phyloP scores from a whole-genome alignment of 805 yeast genomes.

The Myxozyma melibiosi region DNA sequence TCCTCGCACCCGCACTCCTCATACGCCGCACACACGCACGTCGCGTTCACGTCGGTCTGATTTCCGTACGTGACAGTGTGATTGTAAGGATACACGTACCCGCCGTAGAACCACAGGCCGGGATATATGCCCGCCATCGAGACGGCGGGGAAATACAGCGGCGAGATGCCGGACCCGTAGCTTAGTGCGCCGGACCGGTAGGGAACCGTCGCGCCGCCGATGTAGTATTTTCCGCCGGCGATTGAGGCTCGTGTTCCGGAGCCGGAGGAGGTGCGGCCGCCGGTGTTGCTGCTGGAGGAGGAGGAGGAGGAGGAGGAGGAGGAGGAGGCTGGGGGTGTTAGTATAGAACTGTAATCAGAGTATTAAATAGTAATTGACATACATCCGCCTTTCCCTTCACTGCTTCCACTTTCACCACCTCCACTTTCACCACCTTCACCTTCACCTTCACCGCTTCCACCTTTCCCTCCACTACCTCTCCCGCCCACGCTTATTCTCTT shows the following conservation, averaged over 20 bases:
- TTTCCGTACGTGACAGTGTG: slow-evolving; percentile 6
- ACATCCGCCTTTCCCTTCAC: background rate
- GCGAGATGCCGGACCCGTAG: slow-evolving; percentile 10
- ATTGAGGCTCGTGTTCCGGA: slow-evolving; percentile 13
- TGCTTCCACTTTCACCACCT: slow-evolving; percentile 8
- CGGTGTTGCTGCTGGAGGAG: slow-evolving; percentile 3
- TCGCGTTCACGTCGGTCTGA: slow-evolving; percentile 11
- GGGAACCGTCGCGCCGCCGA: slow-evolving; percentile 22
- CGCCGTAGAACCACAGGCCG: slow-evolving; percentile 18
- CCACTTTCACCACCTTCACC: slow-evolving; percentile 8
- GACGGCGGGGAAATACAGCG: slow-evolving; percentile 6
- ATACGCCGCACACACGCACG: slow-evolving; percentile 21
- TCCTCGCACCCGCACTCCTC: slow-evolving; percentile 23
- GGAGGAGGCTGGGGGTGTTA: background rate
- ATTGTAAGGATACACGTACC: slow-evolving; percentile 15
- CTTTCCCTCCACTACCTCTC: slow-evolving; percentile 6
- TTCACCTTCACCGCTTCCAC: slow-evolving; percentile 4
- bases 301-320: background rate
- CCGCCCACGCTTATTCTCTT: slow-evolving; percentile 10
- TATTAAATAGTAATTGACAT: background rate
- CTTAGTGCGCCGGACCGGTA: slow-evolving; percentile 14
- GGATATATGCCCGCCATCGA: slow-evolving; percentile 9
- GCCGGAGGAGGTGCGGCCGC: slow-evolving; percentile 14
- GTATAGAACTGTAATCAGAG: background rate
- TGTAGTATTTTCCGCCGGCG: slow-evolving; percentile 18